Base-by-base conservation (phyloP, 441 rosid species). In the Pelargonium myrrhifolium region DNA sequence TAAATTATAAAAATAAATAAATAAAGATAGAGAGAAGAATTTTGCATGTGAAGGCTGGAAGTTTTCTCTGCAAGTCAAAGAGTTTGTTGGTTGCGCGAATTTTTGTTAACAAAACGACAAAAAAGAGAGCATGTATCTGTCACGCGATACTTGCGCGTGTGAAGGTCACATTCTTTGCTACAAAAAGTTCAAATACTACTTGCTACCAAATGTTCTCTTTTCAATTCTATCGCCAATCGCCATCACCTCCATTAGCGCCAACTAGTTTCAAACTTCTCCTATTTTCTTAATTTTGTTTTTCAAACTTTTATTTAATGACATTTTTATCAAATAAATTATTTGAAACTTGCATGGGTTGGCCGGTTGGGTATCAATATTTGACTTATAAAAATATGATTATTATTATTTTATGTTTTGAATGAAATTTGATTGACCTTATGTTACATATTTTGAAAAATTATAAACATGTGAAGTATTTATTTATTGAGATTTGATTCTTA, bases 21-120 rank as follows among this genome's bases (percentile, higher is more conserved):
- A 42, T 12, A 58, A 53, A 9, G 15, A 2, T 20, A n/a, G 55
- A 42, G 55, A 28, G 17, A 9, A 20, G 45, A 22, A 59, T 68
- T 75, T 66, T 66, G 82, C 85, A 79, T 76, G 81, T 79, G 81
- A 78, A 71, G 83, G 81, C 82, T 79, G 85, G 82, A 77, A 83
- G 76, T 9, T 60, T 9, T 12, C 17, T 67, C 82, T 71, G 81
- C 82, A 82, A 82, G 87, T 84, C 87, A 82, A 84, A 73, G 84
- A 40, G 84, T 80, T 78, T 75, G 85, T 78, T 79, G 83, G 84
- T 65, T 73, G 74, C 66, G 73, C 67, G 82, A 76, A 78, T 56
- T 77, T 72, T 61, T 51, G 71, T 59, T 22, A 47, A 64, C 69
- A 37, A 83, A 75, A 78, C 69, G 84, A 83, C 84, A 82, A 76